Evolutionary conservation across 2,329 filamentous ascomycete genomes (phyloP), one percentile per base, ranked within the genome.

Genomic region (Colletotrichum sp.): DNA sequence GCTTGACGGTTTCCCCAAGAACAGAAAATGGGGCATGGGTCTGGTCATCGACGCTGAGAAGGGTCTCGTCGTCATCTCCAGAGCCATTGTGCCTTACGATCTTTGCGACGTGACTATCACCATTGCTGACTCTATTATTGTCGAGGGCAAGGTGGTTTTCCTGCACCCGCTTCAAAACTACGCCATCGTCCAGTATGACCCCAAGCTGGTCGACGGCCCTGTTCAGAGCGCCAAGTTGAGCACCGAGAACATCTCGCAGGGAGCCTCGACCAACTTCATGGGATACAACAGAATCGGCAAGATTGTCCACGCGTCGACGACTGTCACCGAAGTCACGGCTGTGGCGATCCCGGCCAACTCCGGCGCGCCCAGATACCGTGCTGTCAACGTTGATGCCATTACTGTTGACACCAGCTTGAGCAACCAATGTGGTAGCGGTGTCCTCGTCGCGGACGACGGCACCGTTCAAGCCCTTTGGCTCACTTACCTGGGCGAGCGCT

Each of bases 161-260:
- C 89, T 99, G 83, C 97, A 99, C 82, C 97, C 97, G 16, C 88
- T 99, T 69, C 97, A 98, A 83, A 99, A 99, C 84, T 99, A 98
- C 84, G 95, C 94, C 78, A 94, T 99, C 80, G 92, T 99, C 80
- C 94, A 98, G 85, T 99, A 99, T 83, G 96, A 99, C 82, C 95
- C 97, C 3, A 92, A 91, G 52, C 90, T 99, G 21, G 97, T 98
- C n/a, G 92, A 98, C 81, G 97, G 96, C 3, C 96, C 97, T 1
- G 96, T 99, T 14, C 92, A 96, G 87, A 96, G 94, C 78, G 97
- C 97, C 6, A 94, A 92, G 80, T 90, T 99, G 65, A 95, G 95
- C 81, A 92, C 89, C 7, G 92, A 95, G 71, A 92, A 93, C 79
- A 95, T 98, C 82, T 96, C 95, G 67, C 97, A 98, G 86, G 97